Base-by-base conservation (phyloP, 495 filamentous ascomycete species). In the Staphylotrichum longicolle region DNA sequence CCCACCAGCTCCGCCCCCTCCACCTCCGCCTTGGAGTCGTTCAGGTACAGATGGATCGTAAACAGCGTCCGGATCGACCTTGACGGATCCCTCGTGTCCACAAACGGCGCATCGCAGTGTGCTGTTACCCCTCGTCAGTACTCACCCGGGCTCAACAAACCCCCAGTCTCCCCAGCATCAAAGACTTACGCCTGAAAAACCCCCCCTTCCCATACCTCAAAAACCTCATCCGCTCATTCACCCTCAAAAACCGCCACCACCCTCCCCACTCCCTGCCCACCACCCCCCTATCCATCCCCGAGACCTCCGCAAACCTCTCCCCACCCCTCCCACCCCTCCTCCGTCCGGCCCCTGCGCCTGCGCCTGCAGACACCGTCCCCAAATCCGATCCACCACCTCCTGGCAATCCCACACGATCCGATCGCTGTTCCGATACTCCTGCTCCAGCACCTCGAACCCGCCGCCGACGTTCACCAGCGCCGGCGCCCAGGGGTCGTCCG, bases 41-140 rank as follows among this genome's bases (percentile, higher is more conserved):
- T 92, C 54, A 97, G 80, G 71, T 96, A 97, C 14, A 96, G 72
- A 60, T 97, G 93, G 33, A 96, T 73, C 0, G 93, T 96, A 66
- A 86, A 88, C 56, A 85, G 81, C 3, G 90, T 90, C 69, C 91
- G 53, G 9, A 71, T 55, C 0, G 49, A 82, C 47, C 69, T 70
- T 20, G 77, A 68, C 63, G 87, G 82, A 0, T 64, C 63, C 0
- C 57, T 66, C 2, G 82, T 79, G 9, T 87, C 87, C 8, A 75
- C 70, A 68, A 89, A 96, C 12, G 71, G 64, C 15, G 82, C 88
- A 73, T 96, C 92, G 66, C 83, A 86, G 70, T 96, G 92, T 4
- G 86, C 86, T 88, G 54, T 44, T 11, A 3, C 27, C 14, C 11
- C 9, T 9, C 55, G 20, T 51, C 40, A 57, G 32, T 12, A 6